These are phyloP conservation scores for Phascolomyces articulosus DNA, from an alignment of 371 early-diverging fungal genomes.

Conservation along the genomic window DNA sequence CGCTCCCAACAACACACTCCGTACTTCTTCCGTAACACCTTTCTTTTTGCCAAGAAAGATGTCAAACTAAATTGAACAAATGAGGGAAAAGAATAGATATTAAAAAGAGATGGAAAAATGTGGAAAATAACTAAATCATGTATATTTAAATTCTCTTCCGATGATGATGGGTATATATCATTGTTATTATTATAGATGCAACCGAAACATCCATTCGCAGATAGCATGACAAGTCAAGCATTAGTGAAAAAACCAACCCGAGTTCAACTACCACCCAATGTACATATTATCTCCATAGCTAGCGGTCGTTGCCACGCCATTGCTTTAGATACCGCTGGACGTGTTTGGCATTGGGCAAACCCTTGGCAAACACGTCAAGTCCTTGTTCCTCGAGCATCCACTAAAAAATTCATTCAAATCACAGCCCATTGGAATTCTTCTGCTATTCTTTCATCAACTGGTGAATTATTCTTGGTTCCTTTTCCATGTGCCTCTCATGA, in stretches of 20 bases:
- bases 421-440: slow-evolving; percentile 39
- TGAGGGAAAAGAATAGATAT: neutral
- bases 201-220: neutral
- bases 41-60: too few relatives aligned
- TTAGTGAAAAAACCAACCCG: slow-evolving; percentile 12
- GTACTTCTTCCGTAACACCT: too few relatives aligned
- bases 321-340: slow-evolving; percentile 29
- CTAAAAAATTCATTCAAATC: slow-evolving; percentile 25
- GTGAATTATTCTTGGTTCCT: slow-evolving; percentile 29
- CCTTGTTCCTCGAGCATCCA: neutral
- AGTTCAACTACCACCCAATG: slow-evolving; percentile 11
- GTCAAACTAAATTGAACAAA: neutral
- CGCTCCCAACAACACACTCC: too few relatives aligned
- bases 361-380: slow-evolving; percentile 25
- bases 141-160: too few relatives aligned
- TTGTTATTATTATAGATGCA: neutral
- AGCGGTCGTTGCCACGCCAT: slow-evolving; percentile 41
- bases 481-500: slow-evolving; percentile 15
- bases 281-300: slow-evolving; percentile 12
- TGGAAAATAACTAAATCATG: too few relatives aligned
- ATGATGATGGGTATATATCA: neutral
- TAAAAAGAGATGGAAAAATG: too few relatives aligned
- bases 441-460: slow-evolving; percentile 26
- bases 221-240: neutral
- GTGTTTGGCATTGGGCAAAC: slow-evolving; percentile 40